Conservation (phyloP, 2,329 filamentous ascomycete genomes). For the Metarhizium brunneum region DNA sequence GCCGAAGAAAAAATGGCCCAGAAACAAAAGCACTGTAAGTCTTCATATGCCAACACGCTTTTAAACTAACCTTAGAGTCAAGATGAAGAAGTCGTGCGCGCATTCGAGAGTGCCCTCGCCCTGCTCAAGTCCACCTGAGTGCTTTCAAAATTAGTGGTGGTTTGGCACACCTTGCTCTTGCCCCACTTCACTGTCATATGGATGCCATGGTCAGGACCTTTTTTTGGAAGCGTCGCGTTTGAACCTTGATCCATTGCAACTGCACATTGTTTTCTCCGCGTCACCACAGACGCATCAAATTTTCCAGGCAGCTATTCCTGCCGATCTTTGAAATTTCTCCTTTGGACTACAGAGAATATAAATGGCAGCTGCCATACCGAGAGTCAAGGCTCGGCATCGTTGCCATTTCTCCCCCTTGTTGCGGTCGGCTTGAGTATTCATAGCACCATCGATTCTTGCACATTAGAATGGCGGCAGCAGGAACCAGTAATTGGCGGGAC, state of each 20-base stretch:
- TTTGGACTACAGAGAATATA: neutral
- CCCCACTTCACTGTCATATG: neutral
- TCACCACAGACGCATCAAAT: neutral
- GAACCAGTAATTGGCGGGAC: neutral
- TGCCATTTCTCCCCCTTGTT: neutral
- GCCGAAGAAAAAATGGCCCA: constrained; percentile 62
- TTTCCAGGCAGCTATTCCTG: neutral
- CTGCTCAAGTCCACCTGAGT: constrained; percentile 33
- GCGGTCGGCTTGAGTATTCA: neutral
- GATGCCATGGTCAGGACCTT: neutral
- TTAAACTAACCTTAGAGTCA: constrained; percentile 10
- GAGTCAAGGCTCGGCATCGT: neutral
- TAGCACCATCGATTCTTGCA: neutral
- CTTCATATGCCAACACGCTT: neutral
- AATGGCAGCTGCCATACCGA: neutral
- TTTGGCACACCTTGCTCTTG: neutral
- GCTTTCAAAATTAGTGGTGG: neutral
- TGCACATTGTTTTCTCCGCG: neutral
- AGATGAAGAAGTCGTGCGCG: constrained; percentile 48
- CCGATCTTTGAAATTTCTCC: neutral
- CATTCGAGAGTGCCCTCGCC: constrained; percentile 53
- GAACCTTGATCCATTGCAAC: neutral
- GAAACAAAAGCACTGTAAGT: constrained; percentile 73
- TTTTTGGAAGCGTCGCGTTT: neutral
- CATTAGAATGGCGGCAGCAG: constrained; percentile 1